Base-by-base conservation (phyloP, 2,329 filamentous ascomycete genomes). In the Chaetomium sp. region DNA sequence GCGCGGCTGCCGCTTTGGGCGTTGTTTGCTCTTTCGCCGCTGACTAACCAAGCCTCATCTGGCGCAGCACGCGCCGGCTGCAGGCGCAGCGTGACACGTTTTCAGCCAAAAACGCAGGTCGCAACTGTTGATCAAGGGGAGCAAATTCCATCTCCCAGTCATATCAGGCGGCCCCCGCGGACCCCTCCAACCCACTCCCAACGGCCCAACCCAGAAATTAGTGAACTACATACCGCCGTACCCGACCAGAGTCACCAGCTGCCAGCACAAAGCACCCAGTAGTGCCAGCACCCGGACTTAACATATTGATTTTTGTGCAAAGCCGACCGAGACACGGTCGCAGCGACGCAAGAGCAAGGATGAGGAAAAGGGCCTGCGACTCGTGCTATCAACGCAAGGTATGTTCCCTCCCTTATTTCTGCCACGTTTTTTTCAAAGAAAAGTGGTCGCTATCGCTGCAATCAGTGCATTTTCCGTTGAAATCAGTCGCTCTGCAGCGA, bases 311-410 rank as follows among this genome's bases (percentile, higher is more conserved):
- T 47, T 46, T 52, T 42, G 14, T 47, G 37, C 41, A 33, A 32
- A 27, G 36, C 34, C 44, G 33, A n/a, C 44, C 32, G n/a, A 36
- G 12, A 47, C 44, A 40, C 19, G 19, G 19, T 27, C 19, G 19
- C 19, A 12, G 9, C 37, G 37, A 12, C 9, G 12, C 19, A 10
- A 12, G 6, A 19, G 19, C 35, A 46, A 54, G 35, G 14, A 64
- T 61, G 59, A 62, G 60, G 54, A 68, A 65, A 46, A 65, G 70
- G 54, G 76, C 76, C 10, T 79, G 76, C 61, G 76, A 79, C 61
- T 72, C 75, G 12, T 79, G 76, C 59, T 74, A 77, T 62, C 72
- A 68, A 61, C 68, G 74, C 62, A 79, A 79, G 74, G 76, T 75
- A 68, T 38, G 58, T 40, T 10, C 32, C n/a, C 11, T 27, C 48